phyloP scores from a whole-genome alignment of 306 rosid species.

The Potentilla sterilis region DNA sequence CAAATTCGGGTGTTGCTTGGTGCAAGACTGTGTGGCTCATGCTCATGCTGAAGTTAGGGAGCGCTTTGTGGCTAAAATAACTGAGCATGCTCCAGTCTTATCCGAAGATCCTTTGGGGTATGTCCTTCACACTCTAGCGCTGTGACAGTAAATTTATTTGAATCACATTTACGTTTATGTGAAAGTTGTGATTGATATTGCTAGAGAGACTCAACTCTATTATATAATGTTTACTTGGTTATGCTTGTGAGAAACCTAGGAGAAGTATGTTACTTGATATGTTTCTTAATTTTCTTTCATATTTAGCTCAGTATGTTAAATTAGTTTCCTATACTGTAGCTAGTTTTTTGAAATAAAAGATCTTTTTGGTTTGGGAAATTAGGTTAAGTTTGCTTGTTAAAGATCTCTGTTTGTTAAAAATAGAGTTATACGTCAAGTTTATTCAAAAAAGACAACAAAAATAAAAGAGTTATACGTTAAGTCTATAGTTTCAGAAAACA shows the following conservation, averaged over 20 bases:
- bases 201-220: background rate
- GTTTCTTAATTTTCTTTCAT: background rate
- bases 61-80: constrained; percentile 8
- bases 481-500: no score
- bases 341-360: no score
- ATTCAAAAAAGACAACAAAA: no score
- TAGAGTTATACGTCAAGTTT: no score
- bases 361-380: no score
- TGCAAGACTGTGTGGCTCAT: constrained; percentile 26
- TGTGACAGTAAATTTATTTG: background rate
- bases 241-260: background rate
- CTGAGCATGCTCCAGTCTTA: constrained; percentile 17
- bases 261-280: background rate
- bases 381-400: no score
- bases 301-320: background rate
- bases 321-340: no score
- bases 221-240: background rate
- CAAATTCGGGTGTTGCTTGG: constrained; percentile 26
- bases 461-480: no score
- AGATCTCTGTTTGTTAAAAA: no score
- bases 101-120: constrained; percentile 45
- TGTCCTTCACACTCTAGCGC: background rate
- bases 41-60: background rate
- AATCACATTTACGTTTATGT: background rate
- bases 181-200: background rate